Percentiles rank a stretch among this genome's conserved stretches.
These are phyloP conservation scores for Geotrichum reessii DNA, from an alignment of 1,139 yeast genomes.

Conservation along the genomic window DNA sequence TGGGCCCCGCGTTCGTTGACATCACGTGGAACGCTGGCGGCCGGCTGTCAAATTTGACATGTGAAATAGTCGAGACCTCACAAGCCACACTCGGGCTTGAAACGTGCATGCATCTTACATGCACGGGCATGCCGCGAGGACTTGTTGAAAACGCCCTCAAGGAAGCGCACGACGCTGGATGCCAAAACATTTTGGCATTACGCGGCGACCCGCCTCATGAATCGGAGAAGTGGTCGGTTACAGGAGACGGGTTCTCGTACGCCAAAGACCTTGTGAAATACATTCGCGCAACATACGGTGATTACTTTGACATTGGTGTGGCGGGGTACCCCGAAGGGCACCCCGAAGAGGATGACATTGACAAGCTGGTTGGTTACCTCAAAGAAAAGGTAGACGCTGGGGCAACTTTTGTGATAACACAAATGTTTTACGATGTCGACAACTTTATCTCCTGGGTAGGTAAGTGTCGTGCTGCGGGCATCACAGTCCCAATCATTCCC, in stretches of 20 bases:
- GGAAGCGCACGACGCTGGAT: conserved; percentile 84
- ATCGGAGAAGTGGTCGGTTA: conserved; percentile 40
- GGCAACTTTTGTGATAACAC: conserved; percentile 89
- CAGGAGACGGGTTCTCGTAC: conserved; percentile 63
- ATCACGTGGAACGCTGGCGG: conserved; percentile 99
- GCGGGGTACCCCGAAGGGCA: conserved; percentile 99
- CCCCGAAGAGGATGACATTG: conserved; percentile 68
- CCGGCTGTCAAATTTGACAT: conserved; percentile 67
- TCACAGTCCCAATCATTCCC: conserved; percentile 83
- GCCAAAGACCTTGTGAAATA: conserved; percentile 79
- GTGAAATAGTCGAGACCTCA: conserved; percentile 87
- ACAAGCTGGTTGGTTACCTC: conserved; percentile 54
- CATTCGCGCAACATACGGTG: conserved; percentile 63
- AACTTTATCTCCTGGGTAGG: conserved; percentile 78
- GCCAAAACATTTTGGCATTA: conserved; percentile 89
- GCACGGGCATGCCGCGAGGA: conserved; percentile 86
- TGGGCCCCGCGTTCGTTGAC: conserved; percentile 87
- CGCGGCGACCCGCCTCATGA: conserved; percentile 87
- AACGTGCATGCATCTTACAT: conserved; percentile 96
- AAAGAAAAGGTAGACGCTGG: conserved; percentile 90
- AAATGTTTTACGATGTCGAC: conserved; percentile 76
- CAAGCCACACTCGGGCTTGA: conserved; percentile 91
- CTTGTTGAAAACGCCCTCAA: conserved; percentile 80
- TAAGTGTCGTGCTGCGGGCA: conserved; percentile 65
- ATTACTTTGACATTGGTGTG: conserved; percentile 80